These are phyloP conservation scores for Lophiostoma macrostomum DNA, from an alignment of 495 filamentous ascomycete species.

Conservation along the genomic window DNA sequence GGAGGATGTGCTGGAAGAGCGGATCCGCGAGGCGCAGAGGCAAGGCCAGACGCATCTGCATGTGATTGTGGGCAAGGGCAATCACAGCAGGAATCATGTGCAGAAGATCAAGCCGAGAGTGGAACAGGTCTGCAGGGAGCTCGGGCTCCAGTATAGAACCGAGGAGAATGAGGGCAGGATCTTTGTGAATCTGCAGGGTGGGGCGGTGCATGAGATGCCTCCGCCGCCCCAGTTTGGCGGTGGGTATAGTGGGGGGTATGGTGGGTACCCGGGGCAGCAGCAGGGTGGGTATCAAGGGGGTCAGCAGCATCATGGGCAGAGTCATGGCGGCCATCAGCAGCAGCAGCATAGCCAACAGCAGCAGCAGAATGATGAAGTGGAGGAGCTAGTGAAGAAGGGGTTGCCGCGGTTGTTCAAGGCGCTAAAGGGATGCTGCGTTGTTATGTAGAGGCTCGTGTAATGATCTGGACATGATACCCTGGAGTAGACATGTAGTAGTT, in stretches of 20 bases:
- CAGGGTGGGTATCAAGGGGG: constrained; percentile 22
- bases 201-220: constrained; percentile 52
- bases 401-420: constrained; percentile 60
- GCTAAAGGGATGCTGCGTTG: constrained; percentile 68
- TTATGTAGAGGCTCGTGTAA: constrained; percentile 56
- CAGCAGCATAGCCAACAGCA: constrained; percentile 34
- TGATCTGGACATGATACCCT: constrained; percentile 14
- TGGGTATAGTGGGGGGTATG: constrained; percentile 8
- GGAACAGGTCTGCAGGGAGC: constrained; percentile 75
- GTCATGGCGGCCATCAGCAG: constrained; percentile 41
- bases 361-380: constrained; percentile 57
- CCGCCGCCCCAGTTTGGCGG: constrained; percentile 35
- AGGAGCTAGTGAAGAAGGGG: constrained; percentile 60
- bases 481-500: neutral
- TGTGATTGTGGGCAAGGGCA: constrained; percentile 92
- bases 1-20: constrained; percentile 77
- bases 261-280: constrained; percentile 16
- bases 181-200: constrained; percentile 65
- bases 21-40: constrained; percentile 69
- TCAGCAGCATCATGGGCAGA: constrained; percentile 36
- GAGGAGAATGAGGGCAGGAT: constrained; percentile 88
- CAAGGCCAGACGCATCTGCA: constrained; percentile 74
- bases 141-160: constrained; percentile 75
- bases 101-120: constrained; percentile 91
- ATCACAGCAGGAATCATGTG: constrained; percentile 73